phyloP scores from a whole-genome alignment of 352 stramenopile genomes.

The Phytophthora citricola region DNA sequence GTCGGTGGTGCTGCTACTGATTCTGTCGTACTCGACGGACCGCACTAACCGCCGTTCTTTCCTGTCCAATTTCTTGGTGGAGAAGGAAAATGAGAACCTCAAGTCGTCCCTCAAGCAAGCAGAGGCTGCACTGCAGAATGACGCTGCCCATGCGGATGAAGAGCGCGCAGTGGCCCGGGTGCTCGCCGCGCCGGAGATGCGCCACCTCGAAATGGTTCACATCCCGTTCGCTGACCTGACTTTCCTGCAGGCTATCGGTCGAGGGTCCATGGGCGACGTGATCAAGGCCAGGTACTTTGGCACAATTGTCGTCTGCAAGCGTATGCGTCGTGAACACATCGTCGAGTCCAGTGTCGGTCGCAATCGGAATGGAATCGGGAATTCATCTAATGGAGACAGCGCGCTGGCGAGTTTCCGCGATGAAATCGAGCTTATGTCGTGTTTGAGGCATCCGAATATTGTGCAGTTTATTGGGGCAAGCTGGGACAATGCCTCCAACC shows the following conservation, averaged over 20 bases:
- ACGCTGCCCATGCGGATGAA: conserved; percentile 74
- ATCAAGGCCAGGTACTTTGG: conserved; percentile 90
- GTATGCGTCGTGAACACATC: conserved; percentile 87
- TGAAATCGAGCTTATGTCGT: conserved; percentile 89
- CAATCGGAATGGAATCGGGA: conserved; percentile 24
- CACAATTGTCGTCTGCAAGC: conserved; percentile 90
- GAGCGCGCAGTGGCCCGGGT: conserved; percentile 73
- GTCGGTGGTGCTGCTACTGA: conserved; percentile 72
- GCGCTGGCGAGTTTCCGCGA: conserved; percentile 83
- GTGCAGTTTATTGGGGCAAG: conserved; percentile 91
- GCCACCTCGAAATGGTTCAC: conserved; percentile 80
- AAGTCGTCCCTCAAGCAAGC: conserved; percentile 80
- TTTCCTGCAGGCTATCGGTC: conserved; percentile 80
- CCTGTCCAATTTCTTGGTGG: conserved; percentile 81
- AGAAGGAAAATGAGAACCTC: conserved; percentile 88
- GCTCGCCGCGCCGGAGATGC: conserved; percentile 74
- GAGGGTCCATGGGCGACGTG: conserved; percentile 87
- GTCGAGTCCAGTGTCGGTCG: conserved; percentile 39
- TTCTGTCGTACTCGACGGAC: conserved; percentile 83
- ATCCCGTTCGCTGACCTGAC: conserved; percentile 87
- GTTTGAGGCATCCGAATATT: conserved; percentile 87
- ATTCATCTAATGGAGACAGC: conserved; percentile 32
- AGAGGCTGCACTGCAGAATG: conserved; percentile 86
- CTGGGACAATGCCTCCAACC: conserved; percentile 89
- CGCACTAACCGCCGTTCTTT: conserved; percentile 84